Evolutionary conservation across 2,329 filamentous ascomycete species (phyloP).

Genomic region (Fonsecaea monophora): DNA sequence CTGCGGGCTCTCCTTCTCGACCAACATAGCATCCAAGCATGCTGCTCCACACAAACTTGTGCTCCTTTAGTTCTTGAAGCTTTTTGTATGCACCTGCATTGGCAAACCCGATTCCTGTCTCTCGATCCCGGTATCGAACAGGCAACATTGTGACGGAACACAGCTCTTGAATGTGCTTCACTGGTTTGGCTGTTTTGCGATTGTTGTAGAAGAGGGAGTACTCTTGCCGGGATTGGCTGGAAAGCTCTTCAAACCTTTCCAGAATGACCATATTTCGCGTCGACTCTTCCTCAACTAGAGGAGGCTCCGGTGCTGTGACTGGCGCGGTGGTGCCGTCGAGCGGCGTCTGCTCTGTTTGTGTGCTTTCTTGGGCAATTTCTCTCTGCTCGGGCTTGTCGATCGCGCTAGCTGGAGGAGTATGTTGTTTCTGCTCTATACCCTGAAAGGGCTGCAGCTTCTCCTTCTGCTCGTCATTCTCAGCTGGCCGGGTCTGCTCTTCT

Average conservation of each 20-base stretch:
- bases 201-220: constrained; percentile 64
- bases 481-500: neutral
- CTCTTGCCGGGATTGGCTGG: constrained; percentile 59
- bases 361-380: neutral
- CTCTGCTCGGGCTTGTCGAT: neutral
- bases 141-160: constrained; percentile 85
- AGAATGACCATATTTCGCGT: constrained; percentile 66
- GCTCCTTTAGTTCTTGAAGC: constrained; percentile 73
- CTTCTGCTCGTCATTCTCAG: neutral
- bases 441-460: neutral
- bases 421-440: neutral
- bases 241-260: constrained; percentile 62
- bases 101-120: constrained; percentile 80
- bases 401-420: neutral
- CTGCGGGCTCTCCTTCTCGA: constrained; percentile 52
- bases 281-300: constrained; percentile 55
- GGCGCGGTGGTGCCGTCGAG: neutral
- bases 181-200: constrained; percentile 55
- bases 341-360: neutral
- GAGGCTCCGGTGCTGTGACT: constrained; percentile 7
- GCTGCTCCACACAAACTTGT: constrained; percentile 83
- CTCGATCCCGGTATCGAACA: constrained; percentile 83
- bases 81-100: constrained; percentile 74
- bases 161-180: constrained; percentile 58
- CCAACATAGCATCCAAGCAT: constrained; percentile 86